phyloP scores from a whole-genome alignment of 1,284 basidiomycete genomes.

The Rhodotorula sp. region DNA sequence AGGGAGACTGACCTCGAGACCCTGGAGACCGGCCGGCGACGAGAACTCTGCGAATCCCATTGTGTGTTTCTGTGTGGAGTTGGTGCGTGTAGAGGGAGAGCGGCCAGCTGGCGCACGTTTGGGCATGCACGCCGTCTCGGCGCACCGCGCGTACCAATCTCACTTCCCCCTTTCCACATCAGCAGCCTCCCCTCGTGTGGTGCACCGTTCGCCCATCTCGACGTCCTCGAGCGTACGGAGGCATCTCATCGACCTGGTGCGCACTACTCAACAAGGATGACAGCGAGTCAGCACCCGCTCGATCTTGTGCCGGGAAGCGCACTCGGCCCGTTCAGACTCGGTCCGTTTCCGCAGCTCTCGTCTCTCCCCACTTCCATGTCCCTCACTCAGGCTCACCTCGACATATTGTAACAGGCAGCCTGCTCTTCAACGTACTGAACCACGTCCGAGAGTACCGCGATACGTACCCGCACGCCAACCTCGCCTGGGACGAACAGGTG shows the following conservation, averaged over 20 bases:
- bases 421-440: constrained; percentile 37
- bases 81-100: background rate
- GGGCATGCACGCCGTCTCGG: background rate
- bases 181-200: no score
- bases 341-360: constrained; percentile 3
- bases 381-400: no score
- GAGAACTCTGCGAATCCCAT: constrained; percentile 41
- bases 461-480: constrained; percentile 17
- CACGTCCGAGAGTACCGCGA: constrained; percentile 18
- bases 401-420: constrained; percentile 11
- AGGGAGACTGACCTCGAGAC: constrained; percentile 58
- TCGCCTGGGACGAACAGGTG: constrained; percentile 34
- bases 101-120: no score
- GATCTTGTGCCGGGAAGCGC: constrained; percentile 16
- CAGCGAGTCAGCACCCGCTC: background rate
- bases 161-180: no score
- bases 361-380: background rate
- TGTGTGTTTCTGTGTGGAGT: background rate
- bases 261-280: background rate
- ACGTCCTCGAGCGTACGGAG: no score
- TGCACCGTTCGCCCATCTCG: no score
- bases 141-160: no score
- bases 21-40: constrained; percentile 58
- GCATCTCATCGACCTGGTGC: no score
- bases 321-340: constrained; percentile 31